A percentile compares a stretch with the other conserved stretches of the same genome.
Conservation (phyloP, 1,284 basidiomycete genomes). For the Microbotryum violaceum region DNA sequence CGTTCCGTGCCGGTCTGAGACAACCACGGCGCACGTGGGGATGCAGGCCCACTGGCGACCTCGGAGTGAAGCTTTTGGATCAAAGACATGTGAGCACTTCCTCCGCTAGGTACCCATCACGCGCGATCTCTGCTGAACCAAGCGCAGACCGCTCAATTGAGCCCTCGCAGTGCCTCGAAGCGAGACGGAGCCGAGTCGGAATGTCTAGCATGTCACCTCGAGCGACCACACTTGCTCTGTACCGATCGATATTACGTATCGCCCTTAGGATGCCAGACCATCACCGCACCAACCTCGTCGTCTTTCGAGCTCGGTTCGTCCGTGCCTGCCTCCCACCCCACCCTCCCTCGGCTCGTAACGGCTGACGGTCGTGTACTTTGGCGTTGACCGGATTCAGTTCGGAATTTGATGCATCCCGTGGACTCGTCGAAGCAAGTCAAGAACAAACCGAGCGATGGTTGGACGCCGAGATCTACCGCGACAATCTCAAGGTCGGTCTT, state of each 20-base stretch:
- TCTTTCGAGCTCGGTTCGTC: constrained; percentile 14
- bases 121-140: too few species aligned
- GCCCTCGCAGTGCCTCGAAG: too few species aligned
- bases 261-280: constrained; percentile 23
- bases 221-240: constrained; percentile 9
- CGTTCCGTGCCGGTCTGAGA: too few species aligned
- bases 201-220: not conserved
- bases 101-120: too few species aligned
- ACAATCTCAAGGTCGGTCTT: constrained; percentile 20
- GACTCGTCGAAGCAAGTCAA: not conserved
- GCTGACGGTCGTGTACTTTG: not conserved
- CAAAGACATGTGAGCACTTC: too few species aligned
- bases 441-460: not conserved
- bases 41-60: too few species aligned
- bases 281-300: constrained; percentile 19
- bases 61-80: too few species aligned
- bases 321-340: too few species aligned
- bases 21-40: too few species aligned
- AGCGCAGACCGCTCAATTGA: too few species aligned
- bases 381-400: not conserved
- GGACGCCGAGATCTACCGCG: constrained; percentile 22
- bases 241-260: constrained; percentile 17
- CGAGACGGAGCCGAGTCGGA: too few species aligned
- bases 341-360: not conserved
- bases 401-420: constrained; percentile 14